Evolutionary conservation across 2,329 filamentous ascomycete genomes (phyloP).

Genomic region (Decorospora gaudefroyi): DNA sequence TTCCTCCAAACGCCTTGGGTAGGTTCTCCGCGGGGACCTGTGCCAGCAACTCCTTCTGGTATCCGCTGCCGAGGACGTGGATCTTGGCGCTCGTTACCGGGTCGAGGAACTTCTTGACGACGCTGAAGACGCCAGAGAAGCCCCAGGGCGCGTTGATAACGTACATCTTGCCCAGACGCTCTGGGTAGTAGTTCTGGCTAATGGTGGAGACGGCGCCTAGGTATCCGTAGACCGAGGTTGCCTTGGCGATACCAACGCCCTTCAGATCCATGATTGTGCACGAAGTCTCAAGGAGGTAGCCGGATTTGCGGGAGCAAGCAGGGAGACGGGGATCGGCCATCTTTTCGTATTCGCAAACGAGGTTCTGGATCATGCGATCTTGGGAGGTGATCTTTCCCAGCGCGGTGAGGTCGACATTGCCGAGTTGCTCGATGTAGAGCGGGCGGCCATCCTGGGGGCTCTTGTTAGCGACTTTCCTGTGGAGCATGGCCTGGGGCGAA

Average conservation of each 20-base stretch:
- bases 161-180: constrained; percentile 94
- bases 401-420: constrained; percentile 84
- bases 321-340: constrained; percentile 90
- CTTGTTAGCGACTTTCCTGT: constrained; percentile 12
- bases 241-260: constrained; percentile 82
- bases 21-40: constrained; percentile 91
- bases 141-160: constrained; percentile 98
- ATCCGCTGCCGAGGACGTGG: constrained; percentile 78
- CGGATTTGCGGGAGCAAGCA: constrained; percentile 90
- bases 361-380: constrained; percentile 94
- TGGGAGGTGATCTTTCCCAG: constrained; percentile 92
- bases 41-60: constrained; percentile 79
- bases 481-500: neutral
- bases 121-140: constrained; percentile 81
- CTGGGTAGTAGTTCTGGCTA: constrained; percentile 98
- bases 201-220: constrained; percentile 82
- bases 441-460: constrained; percentile 83
- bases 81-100: constrained; percentile 97
- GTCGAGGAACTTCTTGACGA: constrained; percentile 93
- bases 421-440: constrained; percentile 94
- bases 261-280: constrained; percentile 99
- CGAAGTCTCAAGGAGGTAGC: constrained; percentile 91
- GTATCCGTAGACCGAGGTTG: constrained; percentile 84
- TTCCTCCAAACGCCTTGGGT: constrained; percentile 82
- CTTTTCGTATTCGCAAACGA: constrained; percentile 97